Base-by-base conservation (phyloP, 2,329 filamentous ascomycete genomes). In the Ceratocystis diversiconidia region DNA sequence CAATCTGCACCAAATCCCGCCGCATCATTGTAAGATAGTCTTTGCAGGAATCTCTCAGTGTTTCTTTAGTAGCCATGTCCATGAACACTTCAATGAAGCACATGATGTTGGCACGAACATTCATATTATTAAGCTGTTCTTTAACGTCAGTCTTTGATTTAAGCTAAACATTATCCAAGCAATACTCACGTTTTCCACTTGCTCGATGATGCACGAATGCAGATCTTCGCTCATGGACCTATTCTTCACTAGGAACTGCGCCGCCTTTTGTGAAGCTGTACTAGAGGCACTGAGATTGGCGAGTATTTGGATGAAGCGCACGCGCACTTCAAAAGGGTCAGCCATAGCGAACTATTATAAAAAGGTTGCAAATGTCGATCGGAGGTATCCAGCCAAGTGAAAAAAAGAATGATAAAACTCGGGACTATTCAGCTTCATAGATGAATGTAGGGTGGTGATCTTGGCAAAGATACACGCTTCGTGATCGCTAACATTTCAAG, bases 41-140 rank as follows among this genome's bases (percentile, higher is more conserved):
- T 8, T 17, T 59, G 15, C 25, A 30, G 30, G 55, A 28, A 8
- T 59, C 55, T 36, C 63, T 64, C 64, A 82, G 77, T 69, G 85
- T 83, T 70, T 90, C 89, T 70, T 85, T 88, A 69, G 84, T 82
- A 25, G 90, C 89, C 76, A 90, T 81, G 73, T 97, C 92, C 73
- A 95, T 89, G 70, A 99, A 89, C 70, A 92, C 88, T 73, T 97
- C 92, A 72, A 99, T 88, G 76, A 99, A 99, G 76, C 95, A 99
- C 88, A 99, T 95, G 74, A 99, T 97, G 74, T 99, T 99, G 67
- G 94, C 95, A 68, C 92, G 83, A 63, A 87, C 95, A 76, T 99
- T 99, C 88, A 99, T 95, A 70, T 89, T 92, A 70, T 90, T 95
- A 83, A 92, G 70, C 17, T 61, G 61, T 7, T 8, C 7, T 28